Evolutionary conservation across 106 monocot species (phyloP).

Genomic region (Narthecium ossifragum): DNA sequence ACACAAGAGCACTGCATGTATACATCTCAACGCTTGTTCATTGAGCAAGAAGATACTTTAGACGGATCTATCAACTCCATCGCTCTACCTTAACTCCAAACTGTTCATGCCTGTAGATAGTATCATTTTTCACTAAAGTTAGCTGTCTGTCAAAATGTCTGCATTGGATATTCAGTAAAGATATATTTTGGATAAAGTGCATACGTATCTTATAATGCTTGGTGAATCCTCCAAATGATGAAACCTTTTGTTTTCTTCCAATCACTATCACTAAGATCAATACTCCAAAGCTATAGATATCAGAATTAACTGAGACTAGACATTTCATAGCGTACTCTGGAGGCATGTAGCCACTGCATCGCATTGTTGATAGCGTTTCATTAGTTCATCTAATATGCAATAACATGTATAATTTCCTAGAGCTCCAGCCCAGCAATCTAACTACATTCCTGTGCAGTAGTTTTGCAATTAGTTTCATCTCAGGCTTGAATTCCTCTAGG

Average conservation of each 20-base stretch:
- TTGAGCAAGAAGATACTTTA: slow-evolving; percentile 8
- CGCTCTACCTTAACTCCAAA: slow-evolving; percentile 24
- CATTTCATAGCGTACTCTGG: slow-evolving; percentile 69
- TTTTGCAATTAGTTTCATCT: slow-evolving; percentile 52
- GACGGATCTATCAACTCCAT: slow-evolving; percentile 22
- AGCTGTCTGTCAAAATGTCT: no score
- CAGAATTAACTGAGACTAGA: slow-evolving; percentile 49
- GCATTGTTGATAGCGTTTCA: not conserved
- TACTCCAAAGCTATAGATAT: slow-evolving; percentile 68
- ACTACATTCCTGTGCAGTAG: slow-evolving; percentile 59
- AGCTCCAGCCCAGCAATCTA: slow-evolving; percentile 46
- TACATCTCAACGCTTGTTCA: slow-evolving; percentile 21
- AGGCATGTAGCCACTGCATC: slow-evolving; percentile 72
- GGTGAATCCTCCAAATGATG: slow-evolving; percentile 8
- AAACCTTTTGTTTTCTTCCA: slow-evolving; percentile 28
- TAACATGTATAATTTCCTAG: slow-evolving; percentile 47
- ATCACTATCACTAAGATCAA: slow-evolving; percentile 44
- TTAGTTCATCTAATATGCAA: slow-evolving; percentile 11
- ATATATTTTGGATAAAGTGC: not conserved
- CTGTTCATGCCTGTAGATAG: slow-evolving; percentile 19
- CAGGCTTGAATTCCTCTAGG: slow-evolving; percentile 54
- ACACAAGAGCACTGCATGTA: slow-evolving; percentile 33
- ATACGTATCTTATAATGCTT: slow-evolving; percentile 40
- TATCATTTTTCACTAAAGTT: not conserved
- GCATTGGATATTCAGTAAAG: no score